Conservation (phyloP, 352 stramenopile genomes). For the Globisporangium radiosum region DNA sequence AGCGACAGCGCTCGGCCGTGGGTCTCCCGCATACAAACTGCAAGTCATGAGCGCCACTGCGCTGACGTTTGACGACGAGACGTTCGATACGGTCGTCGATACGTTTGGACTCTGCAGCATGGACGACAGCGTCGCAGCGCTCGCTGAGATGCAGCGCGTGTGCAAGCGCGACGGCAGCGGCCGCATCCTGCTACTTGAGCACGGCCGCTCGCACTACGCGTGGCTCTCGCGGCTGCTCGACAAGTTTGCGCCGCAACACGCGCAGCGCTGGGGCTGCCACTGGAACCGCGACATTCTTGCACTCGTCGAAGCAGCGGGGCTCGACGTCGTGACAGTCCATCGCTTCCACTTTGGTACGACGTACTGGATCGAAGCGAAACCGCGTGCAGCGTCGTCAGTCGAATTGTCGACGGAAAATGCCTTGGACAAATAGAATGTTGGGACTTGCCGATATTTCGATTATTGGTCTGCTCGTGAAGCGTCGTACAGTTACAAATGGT, state of each 20-base stretch:
- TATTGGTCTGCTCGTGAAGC: neutral
- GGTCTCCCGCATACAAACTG: slow-evolving; percentile 25
- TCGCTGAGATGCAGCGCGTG: slow-evolving; percentile 92
- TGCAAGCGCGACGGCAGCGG: slow-evolving; percentile 57
- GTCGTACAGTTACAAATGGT: too few relatives aligned
- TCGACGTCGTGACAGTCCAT: slow-evolving; percentile 81
- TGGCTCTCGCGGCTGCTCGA: slow-evolving; percentile 91
- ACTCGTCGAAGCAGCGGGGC: slow-evolving; percentile 76
- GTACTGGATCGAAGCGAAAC: slow-evolving; percentile 80
- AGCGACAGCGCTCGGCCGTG: slow-evolving; percentile 15
- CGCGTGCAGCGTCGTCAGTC: slow-evolving; percentile 6
- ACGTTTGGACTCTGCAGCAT: slow-evolving; percentile 96
- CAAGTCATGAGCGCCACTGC: slow-evolving; percentile 52
- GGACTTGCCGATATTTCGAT: neutral
- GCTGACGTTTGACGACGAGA: slow-evolving; percentile 58
- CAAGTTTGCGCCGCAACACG: slow-evolving; percentile 89
- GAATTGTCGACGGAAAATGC: neutral
- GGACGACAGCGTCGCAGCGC: slow-evolving; percentile 87
- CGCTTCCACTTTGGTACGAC: slow-evolving; percentile 96
- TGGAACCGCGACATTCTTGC: slow-evolving; percentile 95
- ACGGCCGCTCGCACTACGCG: slow-evolving; percentile 87
- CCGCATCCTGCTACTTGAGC: slow-evolving; percentile 93
- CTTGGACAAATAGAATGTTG: neutral
- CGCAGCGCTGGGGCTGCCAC: slow-evolving; percentile 93
- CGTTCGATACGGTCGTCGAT: slow-evolving; percentile 94